These are phyloP conservation scores for Emmonsiellopsis sp. DNA, from an alignment of 2,329 filamentous ascomycete genomes.

Conservation along the genomic window DNA sequence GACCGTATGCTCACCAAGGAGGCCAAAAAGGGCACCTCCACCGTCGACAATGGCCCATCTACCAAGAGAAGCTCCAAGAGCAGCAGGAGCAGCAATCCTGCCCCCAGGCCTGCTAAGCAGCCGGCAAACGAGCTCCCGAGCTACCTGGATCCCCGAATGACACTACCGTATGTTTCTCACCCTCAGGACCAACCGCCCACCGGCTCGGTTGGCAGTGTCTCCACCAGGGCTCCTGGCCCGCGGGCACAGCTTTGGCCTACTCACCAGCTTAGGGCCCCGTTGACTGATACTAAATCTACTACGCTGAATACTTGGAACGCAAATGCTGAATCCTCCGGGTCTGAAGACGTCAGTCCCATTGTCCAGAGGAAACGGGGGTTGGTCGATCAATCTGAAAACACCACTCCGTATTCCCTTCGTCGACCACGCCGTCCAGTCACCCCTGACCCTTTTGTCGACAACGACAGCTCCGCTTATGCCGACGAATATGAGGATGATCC, in stretches of 20 bases:
- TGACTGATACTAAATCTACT: background rate
- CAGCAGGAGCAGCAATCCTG: background rate
- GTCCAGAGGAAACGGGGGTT: constrained; percentile 3
- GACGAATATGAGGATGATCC: constrained; percentile 15
- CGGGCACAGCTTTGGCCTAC: constrained; percentile 7
- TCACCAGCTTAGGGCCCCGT: background rate
- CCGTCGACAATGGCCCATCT: background rate
- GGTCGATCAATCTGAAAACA: constrained; percentile 1
- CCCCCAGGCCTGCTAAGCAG: background rate
- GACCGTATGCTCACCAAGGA: constrained; percentile 71
- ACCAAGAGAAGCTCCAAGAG: background rate
- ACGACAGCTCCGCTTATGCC: constrained; percentile 13
- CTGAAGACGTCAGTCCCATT: constrained; percentile 11
- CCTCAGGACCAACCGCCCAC: background rate
- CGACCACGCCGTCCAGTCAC: constrained; percentile 2
- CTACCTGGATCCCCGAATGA: constrained; percentile 11
- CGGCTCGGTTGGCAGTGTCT: background rate
- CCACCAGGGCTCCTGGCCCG: background rate
- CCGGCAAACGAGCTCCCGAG: constrained; percentile 2
- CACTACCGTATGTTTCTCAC: constrained; percentile 7
- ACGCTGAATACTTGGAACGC: constrained; percentile 7
- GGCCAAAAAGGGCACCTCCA: constrained; percentile 44
- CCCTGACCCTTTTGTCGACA: constrained; percentile 14
- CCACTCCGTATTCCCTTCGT: background rate
- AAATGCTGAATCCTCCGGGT: constrained; percentile 4